These are phyloP conservation scores for Fusarium sp. DNA, from an alignment of 2,329 filamentous ascomycete species.

Conservation along the genomic window DNA sequence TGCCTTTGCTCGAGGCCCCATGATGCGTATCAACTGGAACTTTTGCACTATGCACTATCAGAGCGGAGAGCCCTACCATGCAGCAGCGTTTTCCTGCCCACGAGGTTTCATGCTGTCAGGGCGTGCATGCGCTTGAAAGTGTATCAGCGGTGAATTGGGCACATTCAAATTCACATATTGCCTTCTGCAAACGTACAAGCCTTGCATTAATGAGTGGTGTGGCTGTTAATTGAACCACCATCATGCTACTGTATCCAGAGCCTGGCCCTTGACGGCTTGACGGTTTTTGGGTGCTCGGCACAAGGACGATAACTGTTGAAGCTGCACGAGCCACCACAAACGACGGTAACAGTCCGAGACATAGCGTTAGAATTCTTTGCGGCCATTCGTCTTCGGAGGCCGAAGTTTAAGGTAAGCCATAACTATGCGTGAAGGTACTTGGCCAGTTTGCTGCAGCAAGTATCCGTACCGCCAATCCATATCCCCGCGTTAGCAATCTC, in stretches of 20 bases:
- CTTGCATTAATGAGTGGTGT: slow-evolving; percentile 31
- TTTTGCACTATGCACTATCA: slow-evolving; percentile 34
- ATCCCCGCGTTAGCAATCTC: slow-evolving; percentile 36
- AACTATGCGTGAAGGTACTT: slow-evolving; percentile 13
- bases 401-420: slow-evolving; percentile 20
- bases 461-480: slow-evolving; percentile 18
- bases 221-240: slow-evolving; percentile 29
- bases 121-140: slow-evolving; percentile 7
- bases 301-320: slow-evolving; percentile 23
- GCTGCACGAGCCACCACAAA: slow-evolving; percentile 30
- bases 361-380: slow-evolving; percentile 12
- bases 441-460: background rate
- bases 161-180: slow-evolving; percentile 20
- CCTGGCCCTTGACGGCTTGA: slow-evolving; percentile 30
- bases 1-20: slow-evolving; percentile 31
- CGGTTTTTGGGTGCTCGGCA: slow-evolving; percentile 12
- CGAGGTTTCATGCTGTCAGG: slow-evolving; percentile 17
- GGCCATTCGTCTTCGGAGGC: slow-evolving; percentile 23
- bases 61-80: slow-evolving; percentile 37
- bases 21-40: slow-evolving; percentile 34
- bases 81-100: slow-evolving; percentile 19
- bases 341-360: slow-evolving; percentile 32
- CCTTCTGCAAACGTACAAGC: slow-evolving; percentile 40
- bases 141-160: slow-evolving; percentile 17
- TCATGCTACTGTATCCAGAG: slow-evolving; percentile 8